Evolutionary conservation across 169 alveolate species (phyloP), one percentile per base, ranked within the genome.

Genomic region (Perkinsus marinus): DNA sequence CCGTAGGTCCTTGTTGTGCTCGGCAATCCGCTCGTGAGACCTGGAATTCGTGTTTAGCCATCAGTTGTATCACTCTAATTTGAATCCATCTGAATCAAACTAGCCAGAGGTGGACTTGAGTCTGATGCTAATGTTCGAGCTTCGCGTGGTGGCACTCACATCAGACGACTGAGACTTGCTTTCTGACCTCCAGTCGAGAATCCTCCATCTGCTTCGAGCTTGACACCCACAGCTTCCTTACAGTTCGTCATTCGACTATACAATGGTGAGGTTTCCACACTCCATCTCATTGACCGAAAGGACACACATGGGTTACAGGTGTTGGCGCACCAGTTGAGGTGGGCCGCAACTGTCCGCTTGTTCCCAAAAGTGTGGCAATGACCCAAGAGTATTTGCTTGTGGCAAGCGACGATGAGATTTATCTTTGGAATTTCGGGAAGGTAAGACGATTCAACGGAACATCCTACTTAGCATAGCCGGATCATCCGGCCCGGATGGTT

Each of bases 391-490:
- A 97, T 91, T 94, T 96, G 22, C 94, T 96, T 3, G 96, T 97
- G 22, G 93, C 96, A 39, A 92, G 94, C 93, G 94, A 94, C n/a
- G 96, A 97, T 90, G 95, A 93, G 91, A 95, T 97, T 19, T 97
- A 97, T 92, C 94, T 95, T 37, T 97, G 98, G 98, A 95, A 96
- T 93, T 97, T 94, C 90, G 68, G 22, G 96, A 90, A 93, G 95
- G 36, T 92, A 95, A 90, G 96, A 94, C 22, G 90, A 94, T 26
- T 94, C 96, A 91, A 92, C 95, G 39, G 93, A 41, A 92, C 92
- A 91, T 92, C 46, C 46, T 41, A 41, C 10, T 3, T 41, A 6
- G 46, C 46, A 6, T 41, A 10, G 19, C 46, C 46, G 46, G n/a
- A n/a, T n/a, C n/a, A n/a, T n/a, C n/a, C n/a, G n/a, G n/a, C n/a